phyloP scores from a whole-genome alignment of 2,329 filamentous ascomycete genomes.

The Parastagonospora avenae region DNA sequence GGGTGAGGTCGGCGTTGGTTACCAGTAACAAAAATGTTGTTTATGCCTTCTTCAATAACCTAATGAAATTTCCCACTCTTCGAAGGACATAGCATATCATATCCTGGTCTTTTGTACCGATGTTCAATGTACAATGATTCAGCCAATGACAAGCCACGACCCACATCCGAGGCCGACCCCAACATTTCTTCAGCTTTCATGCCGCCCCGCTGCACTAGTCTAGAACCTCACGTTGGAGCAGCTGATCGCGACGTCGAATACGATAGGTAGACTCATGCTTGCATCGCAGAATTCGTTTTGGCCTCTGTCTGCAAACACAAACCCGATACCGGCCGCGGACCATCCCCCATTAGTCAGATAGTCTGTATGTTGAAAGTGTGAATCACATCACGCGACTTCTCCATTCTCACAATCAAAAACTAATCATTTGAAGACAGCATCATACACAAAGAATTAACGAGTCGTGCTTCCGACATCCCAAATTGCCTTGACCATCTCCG shows the following conservation, averaged over 20 bases:
- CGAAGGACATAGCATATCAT: too few species aligned
- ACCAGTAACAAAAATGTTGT: conserved; percentile 10
- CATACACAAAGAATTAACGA: not conserved
- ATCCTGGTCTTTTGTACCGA: too few species aligned
- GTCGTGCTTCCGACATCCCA: not conserved
- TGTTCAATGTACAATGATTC: not conserved
- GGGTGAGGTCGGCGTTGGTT: conserved; percentile 45
- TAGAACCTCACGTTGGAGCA: too few species aligned
- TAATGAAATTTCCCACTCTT: not conserved
- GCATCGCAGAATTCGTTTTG: too few species aligned
- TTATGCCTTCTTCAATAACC: not conserved
- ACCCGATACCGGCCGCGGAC: conserved; percentile 9
- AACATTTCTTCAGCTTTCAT: too few species aligned
- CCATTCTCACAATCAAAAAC: not conserved
- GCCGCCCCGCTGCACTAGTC: too few species aligned
- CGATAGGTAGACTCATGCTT: too few species aligned
- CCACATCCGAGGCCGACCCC: too few species aligned
- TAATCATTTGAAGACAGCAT: not conserved
- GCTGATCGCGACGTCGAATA: too few species aligned
- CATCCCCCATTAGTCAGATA: not conserved
- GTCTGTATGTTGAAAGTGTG: not conserved
- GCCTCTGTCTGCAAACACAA: not conserved
- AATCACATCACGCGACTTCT: not conserved
- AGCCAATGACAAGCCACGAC: not conserved
- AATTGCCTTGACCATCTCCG: not conserved